Evolutionary conservation across 441 rosid genomes (phyloP), one percentile per base, ranked within the genome.

Genomic region (Erodium texanum): DNA sequence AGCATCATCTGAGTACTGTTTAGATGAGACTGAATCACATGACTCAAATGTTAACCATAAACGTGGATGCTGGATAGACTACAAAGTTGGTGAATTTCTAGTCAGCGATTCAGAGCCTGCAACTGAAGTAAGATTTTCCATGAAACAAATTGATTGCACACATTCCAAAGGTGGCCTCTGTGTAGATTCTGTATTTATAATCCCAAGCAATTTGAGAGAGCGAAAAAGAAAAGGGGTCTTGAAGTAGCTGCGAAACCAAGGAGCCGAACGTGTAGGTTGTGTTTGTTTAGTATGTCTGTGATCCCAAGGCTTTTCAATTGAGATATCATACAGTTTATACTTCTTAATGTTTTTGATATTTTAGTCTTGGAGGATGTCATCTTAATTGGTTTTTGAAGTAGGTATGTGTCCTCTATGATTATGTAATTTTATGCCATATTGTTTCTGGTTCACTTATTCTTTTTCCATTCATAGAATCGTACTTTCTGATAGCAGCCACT

Each of bases 111-210:
- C 84, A 0, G 65, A 77, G 19, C 5, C 66, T 12, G 50, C 23
- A 2, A 80, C 76, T 1, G 78, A 78, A 68, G 67, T 87, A 74
- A 83, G 80, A 68, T 88, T 90, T 79, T 90, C 91, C 0, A 74
- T 85, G 83, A 87, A 82, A 15, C 97, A 90, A 68, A 90, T 88
- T 15, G 97, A 90, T 73, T 88, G 95, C 70, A 90, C 95, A 64
- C 92, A 87, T 73, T 80, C 89, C 5, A 88, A 90, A 81, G 95
- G 93, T 10, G 97, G 93, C 14, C 72, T 90, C 4, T 83, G 91
- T 62, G 70, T 83, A 10, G 93, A 90, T 68, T 71, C 80, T 64
- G 87, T 82, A 68, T 69, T 86, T 59, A 75, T 90, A 7, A 76
- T 68, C 52, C 93, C 97, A 1, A 71, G 71, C 18, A 4, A 48